A percentile compares a stretch with the other conserved stretches of the same genome.
phyloP scores from a whole-genome alignment of 2,329 filamentous ascomycete genomes.

The Fusarium metavorans region DNA sequence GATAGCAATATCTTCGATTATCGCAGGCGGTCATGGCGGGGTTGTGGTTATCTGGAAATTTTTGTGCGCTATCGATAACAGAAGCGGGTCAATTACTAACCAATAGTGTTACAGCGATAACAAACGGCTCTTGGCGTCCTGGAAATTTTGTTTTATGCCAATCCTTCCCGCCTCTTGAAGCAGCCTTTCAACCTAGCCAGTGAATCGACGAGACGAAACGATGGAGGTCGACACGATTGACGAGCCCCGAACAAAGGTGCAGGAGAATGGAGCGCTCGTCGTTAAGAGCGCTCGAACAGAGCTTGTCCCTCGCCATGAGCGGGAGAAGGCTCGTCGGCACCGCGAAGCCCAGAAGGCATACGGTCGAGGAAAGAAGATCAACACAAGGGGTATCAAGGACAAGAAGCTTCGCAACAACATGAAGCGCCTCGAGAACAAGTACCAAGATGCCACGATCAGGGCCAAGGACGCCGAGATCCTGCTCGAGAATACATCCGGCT shows the following conservation, averaged over 20 bases:
- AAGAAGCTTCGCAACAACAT: slow-evolving; percentile 90
- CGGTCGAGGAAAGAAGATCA: slow-evolving; percentile 83
- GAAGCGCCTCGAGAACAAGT: slow-evolving; percentile 82
- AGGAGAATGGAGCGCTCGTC: slow-evolving; percentile 65
- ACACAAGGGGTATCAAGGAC: slow-evolving; percentile 81
- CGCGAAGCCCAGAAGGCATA: slow-evolving; percentile 80
- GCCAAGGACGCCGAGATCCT: slow-evolving; percentile 97
- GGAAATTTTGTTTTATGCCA: slow-evolving; percentile 51
- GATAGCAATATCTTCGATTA: slow-evolving; percentile 45
- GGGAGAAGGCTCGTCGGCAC: slow-evolving; percentile 63
- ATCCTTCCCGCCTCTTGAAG: slow-evolving; percentile 30
- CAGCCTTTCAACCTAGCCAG: slow-evolving; percentile 18
- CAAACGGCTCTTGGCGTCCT: slow-evolving; percentile 36
- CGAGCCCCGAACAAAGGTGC: slow-evolving; percentile 51
- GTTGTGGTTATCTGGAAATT: slow-evolving; percentile 55
- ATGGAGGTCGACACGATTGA: slow-evolving; percentile 56
- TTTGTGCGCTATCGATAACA: slow-evolving; percentile 56
- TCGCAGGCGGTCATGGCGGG: slow-evolving; percentile 50
- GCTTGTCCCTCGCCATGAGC: slow-evolving; percentile 64
- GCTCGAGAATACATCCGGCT: slow-evolving; percentile 86
- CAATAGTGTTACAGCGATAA: slow-evolving; percentile 48
- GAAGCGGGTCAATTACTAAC: slow-evolving; percentile 3
- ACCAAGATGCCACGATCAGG: slow-evolving; percentile 81
- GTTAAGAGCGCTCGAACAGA: slow-evolving; percentile 64
- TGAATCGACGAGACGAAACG: slow-evolving; percentile 33